Evolutionary conservation across 2,329 filamentous ascomycete genomes (phyloP), one percentile per base, ranked within the genome.

Genomic region (Diplocarpon mali): DNA sequence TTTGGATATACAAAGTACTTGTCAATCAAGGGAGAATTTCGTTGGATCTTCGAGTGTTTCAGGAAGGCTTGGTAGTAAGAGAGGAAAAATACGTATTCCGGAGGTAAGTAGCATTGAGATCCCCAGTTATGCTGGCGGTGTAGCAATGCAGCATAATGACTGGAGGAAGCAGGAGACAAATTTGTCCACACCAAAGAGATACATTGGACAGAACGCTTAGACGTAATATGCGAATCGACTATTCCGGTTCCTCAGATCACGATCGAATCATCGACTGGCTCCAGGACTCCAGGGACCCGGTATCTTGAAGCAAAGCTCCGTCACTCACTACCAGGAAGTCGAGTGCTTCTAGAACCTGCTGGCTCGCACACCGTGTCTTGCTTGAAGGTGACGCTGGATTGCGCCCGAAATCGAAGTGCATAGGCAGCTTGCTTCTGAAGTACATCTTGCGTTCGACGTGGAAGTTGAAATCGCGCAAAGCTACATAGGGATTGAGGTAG

Each of bases 381-480:
- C 46, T 51, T 53, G 49, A 32, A 49, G 32, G 24, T 29, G 40
- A 44, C 42, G 29, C 35, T 51, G 49, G 53, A 57, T 52, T 43
- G 35, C 48, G 20, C 42, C 46, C 50, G 41, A 45, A 29, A 38
- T 38, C 31, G 38, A 49, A 34, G 38, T 36, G 35, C 38, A 47
- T 15, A 46, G 44, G 48, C 49, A 44, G 35, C 42, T 31, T 42
- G 45, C 49, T 51, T 48, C 44, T 54, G 37, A 49, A 48, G 48
- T 49, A 46, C 49, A 35, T 53, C 43, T 44, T 42, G 38, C 45
- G 40, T 48, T 46, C 47, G 43, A 48, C 31, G 35, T 53, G 45
- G 47, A 52, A 47, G 46, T 35, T 54, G 36, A 48, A 40, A 13
- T 38, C 20, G 46, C 52, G 52, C 50, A 51, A 58, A 53, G 41